Conservation (phyloP, 2,329 filamentous ascomycete species). For the Fusarium sp. region DNA sequence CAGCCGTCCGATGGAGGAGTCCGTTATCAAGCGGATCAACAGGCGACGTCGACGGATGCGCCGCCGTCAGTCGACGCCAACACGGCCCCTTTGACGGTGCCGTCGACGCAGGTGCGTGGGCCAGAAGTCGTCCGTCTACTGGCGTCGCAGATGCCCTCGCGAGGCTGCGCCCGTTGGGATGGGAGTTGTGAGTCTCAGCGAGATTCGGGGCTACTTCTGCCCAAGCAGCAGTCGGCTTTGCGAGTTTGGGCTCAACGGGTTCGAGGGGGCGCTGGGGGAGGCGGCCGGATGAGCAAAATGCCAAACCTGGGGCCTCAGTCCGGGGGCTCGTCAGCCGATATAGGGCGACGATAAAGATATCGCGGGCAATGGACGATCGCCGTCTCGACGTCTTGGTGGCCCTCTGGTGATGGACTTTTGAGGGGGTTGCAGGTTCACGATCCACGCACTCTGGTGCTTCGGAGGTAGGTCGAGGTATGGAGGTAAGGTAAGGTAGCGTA, state of each 20-base stretch:
- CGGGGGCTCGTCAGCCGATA: constrained; percentile 31
- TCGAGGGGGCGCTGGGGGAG: constrained; percentile 34
- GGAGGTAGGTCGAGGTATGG: constrained; percentile 28
- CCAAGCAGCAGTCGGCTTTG: constrained; percentile 40
- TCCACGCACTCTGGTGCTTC: constrained; percentile 38
- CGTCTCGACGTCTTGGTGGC: constrained; percentile 33
- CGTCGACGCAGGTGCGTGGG: constrained; percentile 27
- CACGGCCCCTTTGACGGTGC: constrained; percentile 39
- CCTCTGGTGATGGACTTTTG: constrained; percentile 38
- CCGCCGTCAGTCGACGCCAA: constrained; percentile 48
- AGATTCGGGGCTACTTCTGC: constrained; percentile 30
- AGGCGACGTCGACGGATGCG: constrained; percentile 49
- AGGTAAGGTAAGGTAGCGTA: constrained; percentile 24
- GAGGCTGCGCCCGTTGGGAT: constrained; percentile 27
- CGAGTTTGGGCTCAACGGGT: constrained; percentile 37
- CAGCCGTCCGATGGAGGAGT: constrained; percentile 41
- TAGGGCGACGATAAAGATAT: constrained; percentile 19
- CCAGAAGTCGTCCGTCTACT: constrained; percentile 17
- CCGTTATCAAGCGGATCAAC: constrained; percentile 41
- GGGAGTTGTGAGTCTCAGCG: constrained; percentile 16
- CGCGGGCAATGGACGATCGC: constrained; percentile 39
- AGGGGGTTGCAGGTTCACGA: constrained; percentile 46
- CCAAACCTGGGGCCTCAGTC: constrained; percentile 30
- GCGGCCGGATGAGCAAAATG: constrained; percentile 29
- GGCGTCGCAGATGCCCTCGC: constrained; percentile 28